Conservation (phyloP, 2,329 filamentous ascomycete species). For the Trichoderma atroviride region DNA sequence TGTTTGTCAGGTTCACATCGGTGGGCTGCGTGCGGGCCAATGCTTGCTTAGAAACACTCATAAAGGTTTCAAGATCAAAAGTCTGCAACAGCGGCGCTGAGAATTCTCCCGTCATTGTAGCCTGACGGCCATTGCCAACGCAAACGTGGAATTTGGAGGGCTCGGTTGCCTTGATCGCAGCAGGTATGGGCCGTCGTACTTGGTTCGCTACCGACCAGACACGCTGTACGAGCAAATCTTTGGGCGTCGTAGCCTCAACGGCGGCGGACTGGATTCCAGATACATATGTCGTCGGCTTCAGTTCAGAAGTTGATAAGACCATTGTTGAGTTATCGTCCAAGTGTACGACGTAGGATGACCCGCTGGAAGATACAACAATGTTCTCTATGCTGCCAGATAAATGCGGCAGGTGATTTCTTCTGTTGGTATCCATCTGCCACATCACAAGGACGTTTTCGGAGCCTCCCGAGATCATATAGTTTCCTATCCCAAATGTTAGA, state of each 20-base stretch:
- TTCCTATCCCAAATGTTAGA: conserved; percentile 58
- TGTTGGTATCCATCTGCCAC: conserved; percentile 89
- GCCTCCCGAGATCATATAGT: conserved; percentile 93
- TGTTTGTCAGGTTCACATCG: conserved; percentile 73
- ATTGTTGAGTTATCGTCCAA: conserved; percentile 92
- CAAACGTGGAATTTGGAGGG: conserved; percentile 68
- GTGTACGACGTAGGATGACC: conserved; percentile 80
- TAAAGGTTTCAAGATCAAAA: conserved; percentile 79
- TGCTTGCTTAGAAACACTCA: conserved; percentile 82
- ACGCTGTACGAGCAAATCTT: conserved; percentile 57
- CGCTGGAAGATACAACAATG: conserved; percentile 76
- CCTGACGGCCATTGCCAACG: conserved; percentile 64
- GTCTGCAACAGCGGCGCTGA: conserved; percentile 72
- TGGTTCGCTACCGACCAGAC: conserved; percentile 50
- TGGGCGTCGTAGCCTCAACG: conserved; percentile 52
- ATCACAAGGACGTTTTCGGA: conserved; percentile 85
- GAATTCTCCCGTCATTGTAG: conserved; percentile 54
- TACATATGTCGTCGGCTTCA: conserved; percentile 81
- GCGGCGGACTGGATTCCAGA: conserved; percentile 75
- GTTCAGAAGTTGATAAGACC: conserved; percentile 84
- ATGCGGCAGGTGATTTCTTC: conserved; percentile 85
- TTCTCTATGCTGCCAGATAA: conserved; percentile 83
- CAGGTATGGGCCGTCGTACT: conserved; percentile 57
- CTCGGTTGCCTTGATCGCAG: conserved; percentile 63
- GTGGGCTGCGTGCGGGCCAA: conserved; percentile 86